A percentile compares a stretch with the other conserved stretches of the same genome.
Conservation (phyloP, 2,329 filamentous ascomycete species). For the Colletotrichum lentis region DNA sequence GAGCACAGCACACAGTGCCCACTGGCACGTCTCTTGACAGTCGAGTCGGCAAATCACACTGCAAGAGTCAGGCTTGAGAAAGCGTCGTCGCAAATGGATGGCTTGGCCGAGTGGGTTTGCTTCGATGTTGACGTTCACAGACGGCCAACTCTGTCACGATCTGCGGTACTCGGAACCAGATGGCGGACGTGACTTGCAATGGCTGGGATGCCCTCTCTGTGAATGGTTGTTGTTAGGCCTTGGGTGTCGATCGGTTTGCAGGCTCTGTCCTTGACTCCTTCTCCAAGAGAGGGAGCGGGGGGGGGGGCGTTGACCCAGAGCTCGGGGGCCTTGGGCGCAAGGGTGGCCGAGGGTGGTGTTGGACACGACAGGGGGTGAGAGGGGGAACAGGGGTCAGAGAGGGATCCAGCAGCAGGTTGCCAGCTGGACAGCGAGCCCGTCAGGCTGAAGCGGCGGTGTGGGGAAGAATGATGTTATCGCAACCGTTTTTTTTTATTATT, state of each 20-base stretch:
- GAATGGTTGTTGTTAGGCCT: neutral
- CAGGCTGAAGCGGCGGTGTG: constrained; percentile 33
- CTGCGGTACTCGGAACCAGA: constrained; percentile 27
- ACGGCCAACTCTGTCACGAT: constrained; percentile 24
- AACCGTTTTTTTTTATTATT: constrained; percentile 20
- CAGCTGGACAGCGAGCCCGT: constrained; percentile 8
- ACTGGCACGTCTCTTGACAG: no score
- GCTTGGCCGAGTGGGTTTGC: constrained; percentile 32
- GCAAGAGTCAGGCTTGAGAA: constrained; percentile 1
- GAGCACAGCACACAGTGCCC: no score
- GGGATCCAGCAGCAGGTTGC: constrained; percentile 19
- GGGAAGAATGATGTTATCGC: constrained; percentile 35
- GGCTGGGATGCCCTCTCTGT: constrained; percentile 5
- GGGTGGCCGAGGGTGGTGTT: constrained; percentile 22
- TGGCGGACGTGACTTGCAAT: neutral
- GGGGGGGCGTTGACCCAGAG: no score
- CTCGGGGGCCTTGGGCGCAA: constrained; percentile 21
- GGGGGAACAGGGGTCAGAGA: constrained; percentile 16
- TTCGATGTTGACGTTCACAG: constrained; percentile 32
- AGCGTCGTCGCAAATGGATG: constrained; percentile 21
- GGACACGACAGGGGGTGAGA: constrained; percentile 20
- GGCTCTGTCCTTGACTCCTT: neutral
- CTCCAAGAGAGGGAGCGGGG: neutral
- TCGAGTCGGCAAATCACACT: neutral
- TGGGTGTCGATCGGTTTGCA: constrained; percentile 21